A percentile compares a stretch with the other conserved stretches of the same genome.
Evolutionary conservation across 148 eudicot genomes (phyloP).

Genomic region (Tetragonia tetragonoides): DNA sequence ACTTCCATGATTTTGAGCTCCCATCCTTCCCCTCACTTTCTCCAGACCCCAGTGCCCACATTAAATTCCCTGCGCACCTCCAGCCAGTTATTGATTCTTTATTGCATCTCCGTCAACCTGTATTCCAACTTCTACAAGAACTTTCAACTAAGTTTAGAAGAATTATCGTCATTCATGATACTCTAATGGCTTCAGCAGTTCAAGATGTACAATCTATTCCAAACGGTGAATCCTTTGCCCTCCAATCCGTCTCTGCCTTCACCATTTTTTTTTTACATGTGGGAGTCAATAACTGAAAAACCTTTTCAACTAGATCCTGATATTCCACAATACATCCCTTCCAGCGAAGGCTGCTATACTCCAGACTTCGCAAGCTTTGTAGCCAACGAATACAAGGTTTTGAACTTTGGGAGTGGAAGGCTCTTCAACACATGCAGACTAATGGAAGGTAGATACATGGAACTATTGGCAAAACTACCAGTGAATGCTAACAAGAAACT

Average conservation of each 20-base stretch:
- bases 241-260: conserved; percentile 46
- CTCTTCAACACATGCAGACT: conserved; percentile 40
- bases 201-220: conserved; percentile 41
- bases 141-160: conserved; percentile 34
- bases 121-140: conserved; percentile 28
- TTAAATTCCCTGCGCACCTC: conserved; percentile 47
- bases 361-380: conserved; percentile 29
- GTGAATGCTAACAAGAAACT: conserved; percentile 23
- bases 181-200: conserved; percentile 40
- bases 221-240: conserved; percentile 49
- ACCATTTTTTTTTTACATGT: conserved; percentile 25
- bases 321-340: conserved; percentile 13
- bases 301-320: conserved; percentile 28
- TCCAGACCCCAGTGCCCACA: conserved; percentile 16
- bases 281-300: conserved; percentile 31
- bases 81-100: conserved; percentile 41
- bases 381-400: conserved; percentile 17
- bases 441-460: conserved; percentile 42
- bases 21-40: conserved; percentile 30
- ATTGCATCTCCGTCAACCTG: conserved; percentile 33
- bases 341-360: conserved; percentile 35
- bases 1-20: conserved; percentile 41
- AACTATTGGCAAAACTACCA: conserved; percentile 28
- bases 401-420: conserved; percentile 34
- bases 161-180: conserved; percentile 49